These are phyloP conservation scores for Tarenaya hassleriana DNA, from an alignment of 345 rosid genomes.

Conservation along the genomic window DNA sequence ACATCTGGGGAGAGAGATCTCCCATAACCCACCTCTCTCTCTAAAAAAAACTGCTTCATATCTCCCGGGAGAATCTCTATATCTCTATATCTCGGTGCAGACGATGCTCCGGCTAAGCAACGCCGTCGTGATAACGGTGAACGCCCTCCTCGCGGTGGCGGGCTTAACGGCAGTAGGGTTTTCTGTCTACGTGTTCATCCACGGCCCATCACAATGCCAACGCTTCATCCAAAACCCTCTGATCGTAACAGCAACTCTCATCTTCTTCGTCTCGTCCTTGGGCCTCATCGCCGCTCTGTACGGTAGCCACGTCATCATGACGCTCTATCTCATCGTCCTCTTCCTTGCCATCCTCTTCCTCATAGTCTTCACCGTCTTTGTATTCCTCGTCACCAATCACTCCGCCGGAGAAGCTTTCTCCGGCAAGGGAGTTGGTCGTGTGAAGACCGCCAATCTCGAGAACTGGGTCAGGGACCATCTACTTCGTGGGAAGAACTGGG, in stretches of 20 bases:
- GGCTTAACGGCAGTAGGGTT: constrained; percentile 25
- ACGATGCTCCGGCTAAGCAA: constrained; percentile 32
- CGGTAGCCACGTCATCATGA: constrained; percentile 26
- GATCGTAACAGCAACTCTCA: constrained; percentile 20
- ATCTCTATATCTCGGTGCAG: no score
- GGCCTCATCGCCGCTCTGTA: constrained; percentile 31
- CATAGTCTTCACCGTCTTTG: constrained; percentile 22
- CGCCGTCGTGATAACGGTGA: constrained; percentile 28
- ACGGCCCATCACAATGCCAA: constrained; percentile 31
- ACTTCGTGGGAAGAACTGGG: constrained; percentile 29
- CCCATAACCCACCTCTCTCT: no score
- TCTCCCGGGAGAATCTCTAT: no score
- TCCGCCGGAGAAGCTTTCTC: constrained; percentile 30
- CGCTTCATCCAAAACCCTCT: constrained; percentile 29
- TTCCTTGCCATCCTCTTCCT: constrained; percentile 28
- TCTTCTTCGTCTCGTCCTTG: constrained; percentile 28
- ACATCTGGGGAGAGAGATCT: no score
- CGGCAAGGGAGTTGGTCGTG: constrained; percentile 19
- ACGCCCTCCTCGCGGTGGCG: constrained; percentile 25
- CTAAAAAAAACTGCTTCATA: no score
- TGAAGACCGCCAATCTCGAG: constrained; percentile 18
- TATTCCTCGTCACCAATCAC: constrained; percentile 26
- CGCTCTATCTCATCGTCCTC: constrained; percentile 24
- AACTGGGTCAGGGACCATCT: constrained; percentile 26
- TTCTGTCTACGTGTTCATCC: constrained; percentile 21